Percentiles rank a stretch among this genome's conserved stretches.
These are phyloP conservation scores for Helminthosporium solani DNA, from an alignment of 2,329 filamentous ascomycete genomes.

Conservation along the genomic window DNA sequence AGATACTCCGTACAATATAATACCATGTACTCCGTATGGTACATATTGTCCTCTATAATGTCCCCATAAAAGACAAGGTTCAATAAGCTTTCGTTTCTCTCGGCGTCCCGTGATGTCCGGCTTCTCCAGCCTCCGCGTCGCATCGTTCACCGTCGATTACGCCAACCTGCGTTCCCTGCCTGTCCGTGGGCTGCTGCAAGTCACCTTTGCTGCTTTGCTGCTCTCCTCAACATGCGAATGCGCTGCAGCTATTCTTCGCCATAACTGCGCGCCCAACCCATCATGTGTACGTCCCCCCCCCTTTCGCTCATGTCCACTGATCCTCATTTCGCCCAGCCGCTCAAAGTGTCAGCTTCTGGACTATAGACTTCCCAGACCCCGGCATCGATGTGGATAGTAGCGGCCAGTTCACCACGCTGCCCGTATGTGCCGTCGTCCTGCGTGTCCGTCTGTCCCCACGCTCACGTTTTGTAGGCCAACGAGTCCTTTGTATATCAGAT, in stretches of 20 bases:
- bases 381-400: conserved; percentile 14
- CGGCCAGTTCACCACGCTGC: conserved; percentile 30
- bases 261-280: conserved; percentile 20
- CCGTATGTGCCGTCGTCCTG: conserved; percentile 10
- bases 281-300: conserved; percentile 40
- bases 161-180: neutral
- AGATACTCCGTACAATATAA: too few relatives aligned
- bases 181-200: neutral
- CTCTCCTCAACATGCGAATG: neutral
- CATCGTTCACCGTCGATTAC: neutral
- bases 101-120: conserved; percentile 15
- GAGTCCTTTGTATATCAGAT: conserved; percentile 42
- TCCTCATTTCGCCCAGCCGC: conserved; percentile 32
- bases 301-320: conserved; percentile 11
- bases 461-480: conserved; percentile 10
- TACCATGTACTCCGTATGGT: too few relatives aligned
- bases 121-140: conserved; percentile 25
- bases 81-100: conserved; percentile 24
- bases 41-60: too few relatives aligned
- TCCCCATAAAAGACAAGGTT: conserved; percentile 25
- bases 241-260: neutral
- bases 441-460: too few relatives aligned
- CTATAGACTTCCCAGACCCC: conserved; percentile 41
- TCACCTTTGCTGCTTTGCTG: conserved; percentile 3
- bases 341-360: conserved; percentile 37